A percentile compares a stretch with the other conserved stretches of the same genome.
Evolutionary conservation across 441 rosid species (phyloP).

Genomic region (Kokia cookei): DNA sequence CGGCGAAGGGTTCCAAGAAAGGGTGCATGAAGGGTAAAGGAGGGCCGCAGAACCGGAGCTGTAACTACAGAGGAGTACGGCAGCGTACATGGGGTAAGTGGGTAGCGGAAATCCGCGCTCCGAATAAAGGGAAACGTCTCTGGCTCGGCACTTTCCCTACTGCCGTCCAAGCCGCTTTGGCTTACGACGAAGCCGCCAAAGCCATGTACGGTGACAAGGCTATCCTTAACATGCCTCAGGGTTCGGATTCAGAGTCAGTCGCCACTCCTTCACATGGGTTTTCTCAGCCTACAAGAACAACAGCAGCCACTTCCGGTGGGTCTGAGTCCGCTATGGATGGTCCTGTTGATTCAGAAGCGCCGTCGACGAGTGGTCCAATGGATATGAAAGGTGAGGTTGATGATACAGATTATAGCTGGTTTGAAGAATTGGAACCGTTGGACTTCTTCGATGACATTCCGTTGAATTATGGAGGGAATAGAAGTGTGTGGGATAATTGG

Average conservation of each 20-base stretch:
- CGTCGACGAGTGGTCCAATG: neutral
- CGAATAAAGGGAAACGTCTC: neutral
- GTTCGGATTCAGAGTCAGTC: conserved; percentile 15
- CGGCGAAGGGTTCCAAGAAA: neutral
- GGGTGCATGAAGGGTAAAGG: neutral
- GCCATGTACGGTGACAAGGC: conserved; percentile 64
- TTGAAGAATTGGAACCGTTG: neutral
- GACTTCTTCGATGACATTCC: neutral
- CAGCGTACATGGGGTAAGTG: neutral
- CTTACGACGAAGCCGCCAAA: conserved; percentile 75
- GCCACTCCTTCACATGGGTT: neutral
- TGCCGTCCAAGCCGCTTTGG: conserved; percentile 64
- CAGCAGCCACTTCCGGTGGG: neutral
- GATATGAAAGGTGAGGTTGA: neutral
- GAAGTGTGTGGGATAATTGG: neutral
- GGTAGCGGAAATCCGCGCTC: neutral
- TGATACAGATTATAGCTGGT: neutral
- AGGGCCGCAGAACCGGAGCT: neutral
- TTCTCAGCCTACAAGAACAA: neutral
- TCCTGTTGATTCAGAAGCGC: neutral
- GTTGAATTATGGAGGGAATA: neutral
- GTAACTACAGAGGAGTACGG: neutral
- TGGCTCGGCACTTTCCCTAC: conserved; percentile 16
- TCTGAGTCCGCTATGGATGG: neutral
- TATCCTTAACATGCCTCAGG: conserved; percentile 43